phyloP scores from a whole-genome alignment of 306 rosid species.

The Rosa chinensis region DNA sequence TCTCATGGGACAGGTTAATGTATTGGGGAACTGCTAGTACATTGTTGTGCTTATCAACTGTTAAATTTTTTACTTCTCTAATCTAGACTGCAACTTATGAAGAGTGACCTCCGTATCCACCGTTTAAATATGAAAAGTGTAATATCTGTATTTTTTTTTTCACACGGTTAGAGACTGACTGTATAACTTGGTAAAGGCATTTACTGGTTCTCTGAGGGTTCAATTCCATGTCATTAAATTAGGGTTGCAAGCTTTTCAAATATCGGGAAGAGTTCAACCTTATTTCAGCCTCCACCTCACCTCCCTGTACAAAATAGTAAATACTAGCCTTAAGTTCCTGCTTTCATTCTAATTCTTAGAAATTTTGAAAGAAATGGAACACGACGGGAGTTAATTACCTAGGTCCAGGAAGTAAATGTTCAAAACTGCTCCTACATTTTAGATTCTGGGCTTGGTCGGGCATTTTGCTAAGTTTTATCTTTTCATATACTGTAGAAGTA shows the following conservation, averaged over 20 bases:
- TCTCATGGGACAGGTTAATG: background rate
- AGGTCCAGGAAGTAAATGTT: slow-evolving; percentile 12
- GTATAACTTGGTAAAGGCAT: background rate
- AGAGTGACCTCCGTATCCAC: background rate
- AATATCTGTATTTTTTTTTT: background rate
- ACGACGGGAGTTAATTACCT: background rate
- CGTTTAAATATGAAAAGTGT: background rate
- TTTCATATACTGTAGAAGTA: background rate
- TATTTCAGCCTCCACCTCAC: slow-evolving; percentile 1
- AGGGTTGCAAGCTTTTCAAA: slow-evolving; percentile 3
- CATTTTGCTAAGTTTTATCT: background rate
- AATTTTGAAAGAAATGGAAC: slow-evolving; percentile 6
- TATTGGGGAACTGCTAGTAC: background rate
- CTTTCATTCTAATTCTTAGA: background rate
- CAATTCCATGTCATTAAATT: background rate
- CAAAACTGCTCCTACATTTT: background rate
- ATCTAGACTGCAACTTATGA: background rate
- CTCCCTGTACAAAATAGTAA: background rate
- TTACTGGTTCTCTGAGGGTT: background rate
- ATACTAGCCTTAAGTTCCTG: background rate
- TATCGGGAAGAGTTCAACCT: background rate
- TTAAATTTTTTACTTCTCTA: background rate
- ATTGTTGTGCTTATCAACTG: background rate
- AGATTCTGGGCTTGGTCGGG: background rate
- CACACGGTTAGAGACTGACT: background rate